phyloP scores from a whole-genome alignment of 2,329 filamentous ascomycete genomes.

The Fusarium napiforme region DNA sequence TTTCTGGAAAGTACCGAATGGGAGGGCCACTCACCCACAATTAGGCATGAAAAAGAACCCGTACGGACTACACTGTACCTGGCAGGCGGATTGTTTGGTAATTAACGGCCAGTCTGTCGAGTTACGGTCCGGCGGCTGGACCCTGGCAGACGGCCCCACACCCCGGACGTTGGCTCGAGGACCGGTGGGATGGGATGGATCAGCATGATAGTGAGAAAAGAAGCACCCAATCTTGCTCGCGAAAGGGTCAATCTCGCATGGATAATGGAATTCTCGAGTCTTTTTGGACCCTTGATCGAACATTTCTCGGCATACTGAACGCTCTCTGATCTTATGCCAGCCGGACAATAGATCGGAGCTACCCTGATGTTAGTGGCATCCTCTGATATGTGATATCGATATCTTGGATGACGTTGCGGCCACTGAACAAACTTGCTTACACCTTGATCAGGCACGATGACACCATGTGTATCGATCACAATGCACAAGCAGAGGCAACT shows the following conservation, averaged over 20 bases:
- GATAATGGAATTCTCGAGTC: conserved; percentile 14
- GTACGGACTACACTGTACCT: not conserved
- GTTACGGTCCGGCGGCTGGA: conserved; percentile 28
- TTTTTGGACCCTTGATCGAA: conserved; percentile 18
- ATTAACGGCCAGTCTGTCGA: conserved; percentile 28
- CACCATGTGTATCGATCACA: conserved; percentile 3
- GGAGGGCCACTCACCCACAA: conserved; percentile 30
- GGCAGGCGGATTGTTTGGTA: conserved; percentile 20
- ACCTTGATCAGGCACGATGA: conserved; percentile 18
- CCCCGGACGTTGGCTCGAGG: conserved; percentile 41
- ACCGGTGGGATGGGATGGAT: conserved; percentile 11
- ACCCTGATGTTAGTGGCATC: conserved; percentile 4
- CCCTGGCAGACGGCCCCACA: conserved; percentile 43
- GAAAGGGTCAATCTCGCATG: conserved; percentile 21
- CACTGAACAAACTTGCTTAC: conserved; percentile 13
- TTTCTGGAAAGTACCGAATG: conserved; percentile 36
- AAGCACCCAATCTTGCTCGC: conserved; percentile 19
- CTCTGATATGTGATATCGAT: conserved; percentile 1
- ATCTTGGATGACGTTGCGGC: conserved; percentile 1
- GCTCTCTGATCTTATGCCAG: conserved; percentile 10
- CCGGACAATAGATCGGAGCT: conserved; percentile 11
- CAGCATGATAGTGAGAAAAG: conserved; percentile 19
- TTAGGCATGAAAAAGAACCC: conserved; percentile 30
- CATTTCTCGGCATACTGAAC: not conserved
- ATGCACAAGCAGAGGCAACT: not conserved